Conservation (phyloP, 441 rosid species). For the Jatropha podagrica region DNA sequence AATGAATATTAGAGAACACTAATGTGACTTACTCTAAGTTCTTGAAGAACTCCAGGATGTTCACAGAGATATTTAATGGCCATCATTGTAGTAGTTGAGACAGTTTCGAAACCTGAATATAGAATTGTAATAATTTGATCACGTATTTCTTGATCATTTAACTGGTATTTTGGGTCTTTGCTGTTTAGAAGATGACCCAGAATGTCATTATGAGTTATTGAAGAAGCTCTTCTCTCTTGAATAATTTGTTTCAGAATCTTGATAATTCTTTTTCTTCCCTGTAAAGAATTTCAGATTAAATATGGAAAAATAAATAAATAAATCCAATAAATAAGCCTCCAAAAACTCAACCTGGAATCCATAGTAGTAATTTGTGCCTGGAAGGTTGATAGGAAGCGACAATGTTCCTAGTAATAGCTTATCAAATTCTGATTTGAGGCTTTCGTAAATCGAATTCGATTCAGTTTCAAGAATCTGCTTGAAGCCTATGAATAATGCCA, state of each 20-base stretch:
- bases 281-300: slow-evolving; percentile 10
- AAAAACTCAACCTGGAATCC: slow-evolving; percentile 48
- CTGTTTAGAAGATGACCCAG: slow-evolving; percentile 43
- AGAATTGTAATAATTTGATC: slow-evolving; percentile 58
- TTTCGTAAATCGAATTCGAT: slow-evolving; percentile 26
- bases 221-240: slow-evolving; percentile 48
- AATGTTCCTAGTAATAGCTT: slow-evolving; percentile 47
- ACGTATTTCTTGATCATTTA: slow-evolving; percentile 46
- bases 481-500: slow-evolving; percentile 49
- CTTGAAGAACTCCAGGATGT: slow-evolving; percentile 49
- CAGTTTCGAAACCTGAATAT: slow-evolving; percentile 63
- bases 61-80: slow-evolving; percentile 64
- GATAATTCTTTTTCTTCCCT: slow-evolving; percentile 49
- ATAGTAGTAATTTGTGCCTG: slow-evolving; percentile 47
- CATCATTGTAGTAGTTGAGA: slow-evolving; percentile 65
- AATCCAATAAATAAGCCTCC: neutral
- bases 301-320: neutral
- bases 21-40: slow-evolving; percentile 45
- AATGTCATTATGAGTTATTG: slow-evolving; percentile 41
- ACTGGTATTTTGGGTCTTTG: slow-evolving; percentile 37
- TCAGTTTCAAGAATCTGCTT: slow-evolving; percentile 39
- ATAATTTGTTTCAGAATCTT: slow-evolving; percentile 36
- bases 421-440: slow-evolving; percentile 46
- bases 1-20: neutral
- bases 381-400: slow-evolving; percentile 57